Evolutionary conservation across 2,329 filamentous ascomycete genomes (phyloP).

Genomic region (Colletotrichum musicola): DNA sequence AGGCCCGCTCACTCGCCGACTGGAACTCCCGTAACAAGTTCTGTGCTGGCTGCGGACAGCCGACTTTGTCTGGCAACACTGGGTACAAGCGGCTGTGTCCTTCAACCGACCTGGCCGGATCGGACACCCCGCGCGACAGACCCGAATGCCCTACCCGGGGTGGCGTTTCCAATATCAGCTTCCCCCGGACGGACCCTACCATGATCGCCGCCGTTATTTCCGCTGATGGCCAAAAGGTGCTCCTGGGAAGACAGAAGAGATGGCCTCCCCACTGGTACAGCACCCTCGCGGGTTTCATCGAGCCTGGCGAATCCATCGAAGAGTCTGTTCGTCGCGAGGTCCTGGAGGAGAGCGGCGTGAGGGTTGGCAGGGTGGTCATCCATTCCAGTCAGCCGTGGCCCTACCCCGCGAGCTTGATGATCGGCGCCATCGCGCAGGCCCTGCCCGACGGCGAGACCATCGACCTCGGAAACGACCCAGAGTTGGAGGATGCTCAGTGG

Average conservation of each 20-base stretch:
- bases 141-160: constrained; percentile 83
- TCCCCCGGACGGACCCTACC: constrained; percentile 92
- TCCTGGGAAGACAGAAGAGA: constrained; percentile 87
- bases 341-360: constrained; percentile 87
- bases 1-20: constrained; percentile 88
- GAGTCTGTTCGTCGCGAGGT: constrained; percentile 87
- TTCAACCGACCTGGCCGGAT: constrained; percentile 71
- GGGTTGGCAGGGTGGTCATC: constrained; percentile 81
- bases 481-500: constrained; percentile 92
- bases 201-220: constrained; percentile 96
- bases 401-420: constrained; percentile 87
- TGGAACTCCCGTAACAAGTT: constrained; percentile 96
- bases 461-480: constrained; percentile 86
- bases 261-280: constrained; percentile 91
- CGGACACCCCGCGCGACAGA: constrained; percentile 63
- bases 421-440: constrained; percentile 89
- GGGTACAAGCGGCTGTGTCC: constrained; percentile 87
- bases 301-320: constrained; percentile 87
- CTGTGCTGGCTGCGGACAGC: constrained; percentile 89
- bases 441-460: constrained; percentile 83
- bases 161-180: constrained; percentile 89
- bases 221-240: constrained; percentile 78
- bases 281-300: constrained; percentile 88
- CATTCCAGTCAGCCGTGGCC: constrained; percentile 91
- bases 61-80: constrained; percentile 82